These are phyloP conservation scores for Termitomyces sp. DNA, from an alignment of 768 basidiomycete genomes.

Conservation along the genomic window DNA sequence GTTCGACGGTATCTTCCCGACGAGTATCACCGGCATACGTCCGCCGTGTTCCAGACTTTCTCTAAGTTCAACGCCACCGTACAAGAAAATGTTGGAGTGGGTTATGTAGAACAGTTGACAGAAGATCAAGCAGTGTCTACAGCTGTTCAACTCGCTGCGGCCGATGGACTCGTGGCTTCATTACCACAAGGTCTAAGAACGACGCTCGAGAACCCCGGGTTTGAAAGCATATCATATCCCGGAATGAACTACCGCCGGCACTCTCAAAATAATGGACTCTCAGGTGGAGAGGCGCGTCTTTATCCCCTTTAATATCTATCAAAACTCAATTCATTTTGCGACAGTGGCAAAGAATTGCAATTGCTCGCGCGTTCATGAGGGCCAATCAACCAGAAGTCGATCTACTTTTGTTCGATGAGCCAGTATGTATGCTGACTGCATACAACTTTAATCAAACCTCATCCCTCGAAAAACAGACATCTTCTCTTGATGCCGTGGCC, in stretches of 20 bases:
- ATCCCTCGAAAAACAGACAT: slow-evolving; percentile 45
- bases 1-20: slow-evolving; percentile 57
- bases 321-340: neutral
- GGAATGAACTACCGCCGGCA: slow-evolving; percentile 25
- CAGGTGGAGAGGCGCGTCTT: slow-evolving; percentile 72
- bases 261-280: slow-evolving; percentile 57
- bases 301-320: neutral
- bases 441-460: neutral
- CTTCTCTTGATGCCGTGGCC: slow-evolving; percentile 73
- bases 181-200: slow-evolving; percentile 72
- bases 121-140: slow-evolving; percentile 49
- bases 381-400: slow-evolving; percentile 71
- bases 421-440: slow-evolving; percentile 36
- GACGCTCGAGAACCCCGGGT: slow-evolving; percentile 58
- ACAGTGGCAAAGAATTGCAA: slow-evolving; percentile 84
- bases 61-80: slow-evolving; percentile 74
- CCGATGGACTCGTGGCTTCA: slow-evolving; percentile 55
- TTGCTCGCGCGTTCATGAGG: slow-evolving; percentile 85
- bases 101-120: slow-evolving; percentile 59
- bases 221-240: slow-evolving; percentile 45
- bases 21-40: slow-evolving; percentile 69
- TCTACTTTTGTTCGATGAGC: slow-evolving; percentile 80
- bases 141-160: slow-evolving; percentile 71
- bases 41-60: slow-evolving; percentile 85
- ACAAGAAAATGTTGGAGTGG: slow-evolving; percentile 83